Evolutionary conservation across 2,329 filamentous ascomycete genomes (phyloP), one percentile per base, ranked within the genome.

Genomic region (Curvularia eragrostidis): DNA sequence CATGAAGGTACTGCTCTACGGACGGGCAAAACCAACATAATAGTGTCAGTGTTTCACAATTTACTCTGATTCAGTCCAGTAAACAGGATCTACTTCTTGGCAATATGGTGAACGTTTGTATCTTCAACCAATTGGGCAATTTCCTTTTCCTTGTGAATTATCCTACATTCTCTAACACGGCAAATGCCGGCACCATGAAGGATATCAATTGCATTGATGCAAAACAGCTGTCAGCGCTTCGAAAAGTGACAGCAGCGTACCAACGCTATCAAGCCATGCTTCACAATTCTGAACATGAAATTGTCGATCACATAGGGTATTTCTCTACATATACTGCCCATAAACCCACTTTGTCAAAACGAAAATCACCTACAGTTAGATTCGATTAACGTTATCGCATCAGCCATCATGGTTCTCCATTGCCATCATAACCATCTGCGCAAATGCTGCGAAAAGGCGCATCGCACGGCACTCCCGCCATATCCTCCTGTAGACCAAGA

Each of bases 261-360:
- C 39, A 51, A 34, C 41, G 21, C 43, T 58, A 49, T 46, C 51
- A 48, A 36, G n/a, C 24, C 15, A 15, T 19, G 36, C 43, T 58
- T 55, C 36, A 52, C 28, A 12, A 23, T 13, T 1, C 18, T 41
- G 34, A 10, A 28, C 51, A 39, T 18, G 39, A 52, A 21, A 2
- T 10, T 12, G 7, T 19, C 30, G n/a, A n/a, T n/a, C n/a, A n/a
- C n/a, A n/a, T n/a, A n/a, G n/a, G n/a, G n/a, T n/a, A n/a, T n/a
- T n/a, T n/a, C n/a, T n/a, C 9, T 39, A 9, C 34, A 3, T 26
- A 36, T 12, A 38, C 3, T 48, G 19, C 13, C 18, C 5, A n/a
- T 19, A 6, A 18, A 8, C 12, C n/a, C 23, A 28, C 47, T 49
- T n/a, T 12, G 6, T 3, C 1, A 12, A 6, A 12, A 24, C 15